Conservation (phyloP, 179 eudicot genomes). For the Camellia oleifera region DNA sequence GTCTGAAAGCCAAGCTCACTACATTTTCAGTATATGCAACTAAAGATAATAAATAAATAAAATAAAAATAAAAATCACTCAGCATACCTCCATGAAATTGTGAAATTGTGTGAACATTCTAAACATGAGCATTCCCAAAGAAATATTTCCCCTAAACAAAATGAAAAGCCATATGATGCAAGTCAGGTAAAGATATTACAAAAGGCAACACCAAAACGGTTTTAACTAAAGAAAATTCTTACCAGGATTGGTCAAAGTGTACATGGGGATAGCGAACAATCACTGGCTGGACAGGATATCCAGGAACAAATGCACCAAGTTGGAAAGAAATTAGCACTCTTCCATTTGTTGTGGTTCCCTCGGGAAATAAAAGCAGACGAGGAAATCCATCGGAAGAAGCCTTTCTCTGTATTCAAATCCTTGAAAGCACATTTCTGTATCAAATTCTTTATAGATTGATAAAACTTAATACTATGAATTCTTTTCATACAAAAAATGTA, state of each 20-base stretch:
- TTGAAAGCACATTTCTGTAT: conserved; percentile 94
- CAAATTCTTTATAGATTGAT: conserved; percentile 77
- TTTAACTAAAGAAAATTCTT: conserved; percentile 23
- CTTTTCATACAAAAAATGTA: not conserved
- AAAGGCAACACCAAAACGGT: not conserved
- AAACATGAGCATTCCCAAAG: conserved; percentile 81
- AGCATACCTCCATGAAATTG: conserved; percentile 95
- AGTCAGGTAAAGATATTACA: not conserved
- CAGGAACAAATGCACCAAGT: conserved; percentile 95
- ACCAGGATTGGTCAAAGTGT: conserved; percentile 99
- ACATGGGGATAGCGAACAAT: conserved; percentile 85
- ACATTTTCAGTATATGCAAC: not conserved
- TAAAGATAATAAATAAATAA: not conserved
- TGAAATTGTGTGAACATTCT: conserved; percentile 96
- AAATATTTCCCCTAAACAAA: conserved; percentile 67
- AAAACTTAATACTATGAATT: conserved; percentile 28
- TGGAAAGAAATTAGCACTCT: conserved; percentile 82
- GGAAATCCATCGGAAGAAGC: conserved; percentile 79
- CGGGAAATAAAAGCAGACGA: conserved; percentile 90
- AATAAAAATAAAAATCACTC: not conserved
- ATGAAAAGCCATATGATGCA: conserved; percentile 7
- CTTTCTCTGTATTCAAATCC: conserved; percentile 97
- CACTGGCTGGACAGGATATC: conserved; percentile 88
- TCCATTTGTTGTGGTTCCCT: conserved; percentile 97
- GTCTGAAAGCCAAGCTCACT: not conserved